Evolutionary conservation across 2,329 filamentous ascomycete species (phyloP).

Genomic region (Penicillium sp.): DNA sequence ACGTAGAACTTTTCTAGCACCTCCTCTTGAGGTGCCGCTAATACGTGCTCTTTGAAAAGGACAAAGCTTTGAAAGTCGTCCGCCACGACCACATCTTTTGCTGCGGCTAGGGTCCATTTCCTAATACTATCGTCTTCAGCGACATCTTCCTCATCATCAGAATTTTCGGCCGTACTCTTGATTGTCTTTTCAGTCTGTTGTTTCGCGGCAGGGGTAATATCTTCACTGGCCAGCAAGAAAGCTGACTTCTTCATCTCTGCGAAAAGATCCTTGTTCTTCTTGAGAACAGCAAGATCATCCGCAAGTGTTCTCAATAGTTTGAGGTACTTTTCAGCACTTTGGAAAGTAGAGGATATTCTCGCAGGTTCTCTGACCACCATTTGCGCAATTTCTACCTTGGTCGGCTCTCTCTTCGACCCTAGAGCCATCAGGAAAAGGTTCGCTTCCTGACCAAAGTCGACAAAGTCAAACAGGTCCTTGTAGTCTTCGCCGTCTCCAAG

Average conservation of each 20-base stretch:
- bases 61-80: slow-evolving; percentile 90
- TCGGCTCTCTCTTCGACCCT: slow-evolving; percentile 90
- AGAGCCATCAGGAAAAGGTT: slow-evolving; percentile 88
- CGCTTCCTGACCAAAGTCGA: slow-evolving; percentile 86
- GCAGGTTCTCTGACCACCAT: slow-evolving; percentile 85
- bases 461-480: slow-evolving; percentile 93
- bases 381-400: slow-evolving; percentile 79
- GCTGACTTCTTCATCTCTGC: slow-evolving; percentile 73
- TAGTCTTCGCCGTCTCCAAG: slow-evolving; percentile 76
- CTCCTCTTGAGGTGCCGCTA: slow-evolving; percentile 91
- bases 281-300: slow-evolving; percentile 71
- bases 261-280: slow-evolving; percentile 78
- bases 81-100: slow-evolving; percentile 74
- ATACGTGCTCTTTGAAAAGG: slow-evolving; percentile 81
- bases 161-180: slow-evolving; percentile 27
- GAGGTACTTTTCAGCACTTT: slow-evolving; percentile 84
- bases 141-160: slow-evolving; percentile 59
- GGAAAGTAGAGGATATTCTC: slow-evolving; percentile 77
- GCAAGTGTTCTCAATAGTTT: slow-evolving; percentile 80
- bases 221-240: slow-evolving; percentile 83
- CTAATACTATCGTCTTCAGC: slow-evolving; percentile 63
- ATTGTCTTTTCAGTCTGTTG: slow-evolving; percentile 21
- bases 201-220: slow-evolving; percentile 56
- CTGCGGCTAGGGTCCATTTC: slow-evolving; percentile 77
- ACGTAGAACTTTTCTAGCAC: slow-evolving; percentile 82